These are phyloP conservation scores for Aspergillus leporis DNA, from an alignment of 495 filamentous ascomycete species.

Conservation along the genomic window DNA sequence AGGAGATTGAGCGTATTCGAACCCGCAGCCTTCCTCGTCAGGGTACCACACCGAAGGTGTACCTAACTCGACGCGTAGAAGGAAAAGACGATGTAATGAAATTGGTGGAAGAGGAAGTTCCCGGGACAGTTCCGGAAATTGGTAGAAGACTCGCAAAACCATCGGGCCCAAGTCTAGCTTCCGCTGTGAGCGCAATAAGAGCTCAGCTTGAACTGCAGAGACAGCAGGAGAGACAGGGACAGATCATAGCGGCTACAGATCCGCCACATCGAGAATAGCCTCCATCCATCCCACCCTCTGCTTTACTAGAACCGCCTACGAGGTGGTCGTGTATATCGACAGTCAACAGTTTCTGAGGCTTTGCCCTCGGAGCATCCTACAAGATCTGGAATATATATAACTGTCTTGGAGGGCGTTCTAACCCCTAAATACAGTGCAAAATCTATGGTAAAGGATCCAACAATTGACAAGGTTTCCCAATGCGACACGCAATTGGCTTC, in stretches of 20 bases:
- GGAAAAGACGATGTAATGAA: constrained; percentile 46
- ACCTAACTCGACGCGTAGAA: constrained; percentile 62
- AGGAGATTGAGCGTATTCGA: constrained; percentile 75
- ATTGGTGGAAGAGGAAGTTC: constrained; percentile 33
- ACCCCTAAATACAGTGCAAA: no score
- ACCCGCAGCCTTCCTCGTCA: constrained; percentile 33
- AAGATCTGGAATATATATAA: not conserved
- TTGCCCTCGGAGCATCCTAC: constrained; percentile 19
- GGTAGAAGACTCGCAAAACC: constrained; percentile 22
- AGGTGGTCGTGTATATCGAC: constrained; percentile 26
- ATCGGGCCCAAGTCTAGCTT: constrained; percentile 12
- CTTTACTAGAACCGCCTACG: constrained; percentile 20
- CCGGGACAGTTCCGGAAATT: constrained; percentile 8
- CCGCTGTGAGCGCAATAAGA: constrained; percentile 20
- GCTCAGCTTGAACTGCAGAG: constrained; percentile 22
- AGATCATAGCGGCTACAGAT: not conserved
- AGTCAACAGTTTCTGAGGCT: constrained; percentile 18
- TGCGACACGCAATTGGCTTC: no score
- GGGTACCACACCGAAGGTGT: constrained; percentile 46
- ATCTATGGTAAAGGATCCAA: no score
- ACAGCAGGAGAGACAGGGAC: not conserved
- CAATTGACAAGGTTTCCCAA: no score
- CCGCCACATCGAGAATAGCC: not conserved
- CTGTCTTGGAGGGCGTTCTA: no score
- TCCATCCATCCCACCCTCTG: not conserved